Base-by-base conservation (phyloP, 1,139 yeast genomes). In the Candida sojae region DNA sequence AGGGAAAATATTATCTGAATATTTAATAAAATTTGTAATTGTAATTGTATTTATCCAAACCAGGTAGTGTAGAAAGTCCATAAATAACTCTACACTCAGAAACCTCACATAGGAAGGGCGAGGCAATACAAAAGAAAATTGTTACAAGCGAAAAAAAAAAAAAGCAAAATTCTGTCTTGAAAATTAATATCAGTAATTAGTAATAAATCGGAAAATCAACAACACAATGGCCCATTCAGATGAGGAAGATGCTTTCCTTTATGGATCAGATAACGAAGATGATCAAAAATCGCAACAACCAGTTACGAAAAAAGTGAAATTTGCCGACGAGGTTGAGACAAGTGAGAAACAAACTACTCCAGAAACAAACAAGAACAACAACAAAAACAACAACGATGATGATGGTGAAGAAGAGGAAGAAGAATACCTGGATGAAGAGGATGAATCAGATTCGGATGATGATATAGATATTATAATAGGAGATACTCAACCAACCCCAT, bases 201-300 rank as follows among this genome's bases (percentile, higher is more conserved):
- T 17, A 26, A 39, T 21, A 9, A 25, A 12, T 38, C 28, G 6
- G 6, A 9, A 29, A 36, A 37, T 25, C 8, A 13, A 25, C n/a
- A 25, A 38, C 11, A 33, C 37, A 23, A 66, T 66, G 70, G 63
- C 66, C 11, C 54, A 59, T 32, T 58, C 66, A 37, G 92, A 86
- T 51, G 93, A 88, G 53, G 96, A 89, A 57, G 96, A 90, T 62
- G 93, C 86, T 45, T 90, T 83, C 64, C 80, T 90, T 48, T 90
- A 90, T 62, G 96, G 96, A 3, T 81, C 88, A 2, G 93, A 84
- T 48, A 82, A 76, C 10, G 70, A 65, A 37, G 70, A 59, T 50
- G 50, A 59, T 57, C 25, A 51, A 48, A 39, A 46, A 52, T 5
- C 6, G 7, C 53, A 60, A 43, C 31, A 32, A 25, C 40, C 36